Base-by-base conservation (phyloP, 2,329 filamentous ascomycete genomes). In the Tetracladium maxilliforme region DNA sequence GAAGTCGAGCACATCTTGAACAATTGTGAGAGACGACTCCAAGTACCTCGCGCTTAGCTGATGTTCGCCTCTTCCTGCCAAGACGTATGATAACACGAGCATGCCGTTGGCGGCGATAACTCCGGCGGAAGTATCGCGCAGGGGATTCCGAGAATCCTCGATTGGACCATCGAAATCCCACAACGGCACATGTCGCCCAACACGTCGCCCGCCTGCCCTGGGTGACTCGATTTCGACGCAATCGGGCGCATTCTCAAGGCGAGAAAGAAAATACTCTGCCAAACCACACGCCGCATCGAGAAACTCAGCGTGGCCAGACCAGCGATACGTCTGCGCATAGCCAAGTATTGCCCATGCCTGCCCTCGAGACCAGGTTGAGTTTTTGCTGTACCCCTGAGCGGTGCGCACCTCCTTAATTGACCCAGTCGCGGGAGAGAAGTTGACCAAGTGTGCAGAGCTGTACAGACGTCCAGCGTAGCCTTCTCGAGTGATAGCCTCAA, bases 341-440 rank as follows among this genome's bases (percentile, higher is more conserved):
- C 59, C 59, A 21, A 61, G 40, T 6, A 63, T 54, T 0, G 48
- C 50, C 59, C 59, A 65, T 0, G 56, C 52, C 28, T 64, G 60
- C 1, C 60, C 61, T 3, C 61, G 45, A 2, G 51, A 42, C 61
- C 61, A 64, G 1, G 56, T 61, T 1, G 55, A 61, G 10, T 45
- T 34, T 23, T 58, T 49, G 4, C 39, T 33, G 36, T 54, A 55
- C 3, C 60, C 61, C 30, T 65, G 60, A 7, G 51, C 52, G 0
- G 59, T 64, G 30, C 52, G 42, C 7, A 49, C 49, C 12, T 52
- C 45, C 32, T 58, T 60, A 6, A 63, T 35, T 0, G 30, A 33
- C 0, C 61, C 59, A 0, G 46, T 56, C 1, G 29, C 30, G 0
- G 59, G 53, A 10, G 58, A 41, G 11, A 64, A 44, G 28, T 66